Base-by-base conservation (phyloP, 2,329 filamentous ascomycete genomes). In the Rhinocladiella mackenziei region DNA sequence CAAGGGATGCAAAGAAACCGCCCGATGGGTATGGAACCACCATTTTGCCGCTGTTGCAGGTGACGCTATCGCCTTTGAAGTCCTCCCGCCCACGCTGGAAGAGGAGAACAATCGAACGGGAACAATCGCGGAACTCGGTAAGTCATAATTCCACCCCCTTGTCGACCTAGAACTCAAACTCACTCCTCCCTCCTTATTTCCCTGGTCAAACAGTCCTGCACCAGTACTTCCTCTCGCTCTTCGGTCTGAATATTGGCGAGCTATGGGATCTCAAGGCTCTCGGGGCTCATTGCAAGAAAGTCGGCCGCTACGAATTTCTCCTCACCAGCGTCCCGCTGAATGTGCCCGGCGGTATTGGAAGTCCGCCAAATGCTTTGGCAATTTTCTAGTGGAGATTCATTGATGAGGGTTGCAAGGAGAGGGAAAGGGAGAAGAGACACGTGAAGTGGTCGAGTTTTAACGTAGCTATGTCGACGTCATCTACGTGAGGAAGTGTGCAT, bases 1-100 rank as follows among this genome's bases (percentile, higher is more conserved):
- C 3, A 67, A 75, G 37, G 71, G 72, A 0, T 70, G 67, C 3
- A 62, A 70, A 11, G 67, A 66, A 3, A 71, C 69, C 2, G 65
- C 78, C 13, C 65, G 68, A 26, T 82, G 78, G 77, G 62, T 80
- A 13, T 81, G 77, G 76, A 72, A 79, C 44, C 67, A 74, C 42
- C 64, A 68, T 14, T 79, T 81, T 53, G 63, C 75, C 0, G 78
- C 77, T 2, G 70, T 80, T 0, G 78, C 71, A 0, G 75, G 77
- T 1, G 78, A 82, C 48, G 68, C 71, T 35, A 73, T 77, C 8
- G 68, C 65, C 3, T 74, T 77, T 49, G 77, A 80, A 54, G 71
- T 71, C 2, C 74, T 70, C 54, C 69, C 70, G 5, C 57, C 65
- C 20, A 44, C 65, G 35, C 57, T 39, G n/a, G 48, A 48, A 32